A percentile compares a stretch with the other conserved stretches of the same genome.
phyloP scores from a whole-genome alignment of 2,329 filamentous ascomycete genomes.

The Aspergillus sp. region DNA sequence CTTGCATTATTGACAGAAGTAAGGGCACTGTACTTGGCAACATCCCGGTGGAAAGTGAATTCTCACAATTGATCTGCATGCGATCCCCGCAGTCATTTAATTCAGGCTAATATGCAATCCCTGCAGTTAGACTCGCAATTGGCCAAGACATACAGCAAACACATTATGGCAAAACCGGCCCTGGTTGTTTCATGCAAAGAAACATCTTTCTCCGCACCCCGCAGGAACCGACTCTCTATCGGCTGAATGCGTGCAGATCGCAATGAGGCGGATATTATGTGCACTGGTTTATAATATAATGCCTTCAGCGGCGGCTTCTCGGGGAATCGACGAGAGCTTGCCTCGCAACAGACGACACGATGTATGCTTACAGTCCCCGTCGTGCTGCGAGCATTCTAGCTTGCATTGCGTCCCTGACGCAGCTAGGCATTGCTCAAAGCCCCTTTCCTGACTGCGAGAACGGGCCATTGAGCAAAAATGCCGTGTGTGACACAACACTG shows the following conservation, averaged over 20 bases:
- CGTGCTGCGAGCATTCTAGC: no score
- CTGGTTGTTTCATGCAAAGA: not conserved
- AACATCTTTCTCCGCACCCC: not conserved
- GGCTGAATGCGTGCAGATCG: not conserved
- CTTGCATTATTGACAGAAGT: no score
- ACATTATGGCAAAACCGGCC: no score
- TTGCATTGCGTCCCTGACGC: not conserved
- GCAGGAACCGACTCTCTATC: not conserved
- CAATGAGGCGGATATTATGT: no score
- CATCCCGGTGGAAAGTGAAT: not conserved
- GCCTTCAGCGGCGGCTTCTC: no score
- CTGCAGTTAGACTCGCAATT: not conserved
- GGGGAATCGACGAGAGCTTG: no score
- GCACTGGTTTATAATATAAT: no score
- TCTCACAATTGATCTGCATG: not conserved
- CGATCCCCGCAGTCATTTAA: not conserved
- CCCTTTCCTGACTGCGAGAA: conserved; percentile 49
- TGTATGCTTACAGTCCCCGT: no score
- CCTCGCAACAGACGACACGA: no score
- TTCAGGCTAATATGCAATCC: not conserved
- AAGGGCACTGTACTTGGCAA: no score
- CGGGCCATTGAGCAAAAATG: conserved; percentile 48
- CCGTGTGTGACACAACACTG: conserved; percentile 47
- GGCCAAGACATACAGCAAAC: not conserved
- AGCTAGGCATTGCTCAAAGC: not conserved